Conservation (phyloP, 176 grass and related monocot species). For the Luzula sylvatica region DNA sequence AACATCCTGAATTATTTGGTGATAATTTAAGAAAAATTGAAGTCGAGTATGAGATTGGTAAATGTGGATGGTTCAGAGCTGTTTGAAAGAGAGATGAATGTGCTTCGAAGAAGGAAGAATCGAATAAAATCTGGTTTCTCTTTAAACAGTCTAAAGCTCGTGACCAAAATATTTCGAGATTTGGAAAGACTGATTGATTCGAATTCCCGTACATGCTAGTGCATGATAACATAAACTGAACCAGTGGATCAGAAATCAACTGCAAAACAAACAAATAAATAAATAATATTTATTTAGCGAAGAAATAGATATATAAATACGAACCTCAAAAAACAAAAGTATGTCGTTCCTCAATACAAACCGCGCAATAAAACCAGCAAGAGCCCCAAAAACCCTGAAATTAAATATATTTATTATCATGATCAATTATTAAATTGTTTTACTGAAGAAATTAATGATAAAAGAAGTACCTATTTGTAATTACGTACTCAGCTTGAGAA, state of each 20-base stretch:
- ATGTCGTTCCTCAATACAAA: conserved; percentile 25
- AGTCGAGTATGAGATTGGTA: conserved; percentile 34
- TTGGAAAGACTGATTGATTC: conserved; percentile 23
- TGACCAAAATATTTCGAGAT: conserved; percentile 42
- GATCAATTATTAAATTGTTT: background rate
- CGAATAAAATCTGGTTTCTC: conserved; percentile 25
- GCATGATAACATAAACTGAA: conserved; percentile 35
- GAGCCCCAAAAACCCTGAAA: conserved; percentile 33
- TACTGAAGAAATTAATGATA: too few species aligned
- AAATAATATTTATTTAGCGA: background rate
- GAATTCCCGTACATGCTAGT: conserved; percentile 9
- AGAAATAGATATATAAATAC: background rate
- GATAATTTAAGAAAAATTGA: conserved; percentile 17
- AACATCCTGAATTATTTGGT: background rate
- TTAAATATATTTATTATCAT: conserved; percentile 5
- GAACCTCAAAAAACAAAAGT: conserved; percentile 47
- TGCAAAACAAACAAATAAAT: conserved; percentile 16
- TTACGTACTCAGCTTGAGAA: conserved; percentile 20
- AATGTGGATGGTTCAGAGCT: conserved; percentile 29
- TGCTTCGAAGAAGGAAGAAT: conserved; percentile 25
- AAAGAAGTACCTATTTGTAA: conserved; percentile 29
- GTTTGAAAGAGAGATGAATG: conserved; percentile 33
- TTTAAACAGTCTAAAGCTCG: conserved; percentile 27
- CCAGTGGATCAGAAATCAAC: conserved; percentile 43
- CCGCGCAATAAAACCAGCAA: conserved; percentile 25